These are phyloP conservation scores for Russula sp. DNA, from an alignment of 768 basidiomycete species.

Conservation along the genomic window DNA sequence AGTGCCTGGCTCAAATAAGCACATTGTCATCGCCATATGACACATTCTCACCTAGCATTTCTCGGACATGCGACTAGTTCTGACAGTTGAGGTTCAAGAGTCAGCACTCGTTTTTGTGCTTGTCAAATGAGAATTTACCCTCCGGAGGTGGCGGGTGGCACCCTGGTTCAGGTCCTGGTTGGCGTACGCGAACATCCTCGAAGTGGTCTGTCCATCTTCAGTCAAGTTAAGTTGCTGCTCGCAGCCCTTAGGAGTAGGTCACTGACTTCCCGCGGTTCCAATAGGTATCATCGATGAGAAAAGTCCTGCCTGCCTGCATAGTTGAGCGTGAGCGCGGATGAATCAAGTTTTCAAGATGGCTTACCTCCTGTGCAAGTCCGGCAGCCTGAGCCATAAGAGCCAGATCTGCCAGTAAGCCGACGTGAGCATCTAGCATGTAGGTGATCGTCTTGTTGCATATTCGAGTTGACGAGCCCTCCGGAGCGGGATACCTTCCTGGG, in stretches of 20 bases:
- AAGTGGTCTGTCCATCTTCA: constrained; percentile 64
- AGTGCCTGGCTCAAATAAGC: constrained; percentile 40
- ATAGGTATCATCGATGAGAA: constrained; percentile 61
- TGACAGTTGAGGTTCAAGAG: constrained; percentile 24
- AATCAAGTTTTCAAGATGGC: constrained; percentile 13
- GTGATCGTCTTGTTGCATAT: constrained; percentile 58
- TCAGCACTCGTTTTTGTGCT: neutral
- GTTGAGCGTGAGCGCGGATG: neutral
- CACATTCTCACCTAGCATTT: constrained; percentile 44
- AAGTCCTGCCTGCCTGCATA: constrained; percentile 50
- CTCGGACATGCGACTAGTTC: constrained; percentile 71
- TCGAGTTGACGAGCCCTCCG: constrained; percentile 23
- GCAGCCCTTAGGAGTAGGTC: neutral
- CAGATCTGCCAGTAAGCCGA: constrained; percentile 59
- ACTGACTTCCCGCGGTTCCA: constrained; percentile 69
- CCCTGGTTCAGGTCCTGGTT: constrained; percentile 59
- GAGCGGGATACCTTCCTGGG: constrained; percentile 21
- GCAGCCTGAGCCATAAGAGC: constrained; percentile 62
- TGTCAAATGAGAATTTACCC: constrained; percentile 33
- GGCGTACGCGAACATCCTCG: constrained; percentile 39
- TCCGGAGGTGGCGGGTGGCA: constrained; percentile 56
- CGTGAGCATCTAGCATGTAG: constrained; percentile 60
- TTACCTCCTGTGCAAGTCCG: constrained; percentile 57
- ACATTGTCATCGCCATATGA: constrained; percentile 8
- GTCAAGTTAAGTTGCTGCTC: constrained; percentile 1